Evolutionary conservation across 75 land plant genomes (phyloP).

Genomic region (Isoetes taiwanensis): DNA sequence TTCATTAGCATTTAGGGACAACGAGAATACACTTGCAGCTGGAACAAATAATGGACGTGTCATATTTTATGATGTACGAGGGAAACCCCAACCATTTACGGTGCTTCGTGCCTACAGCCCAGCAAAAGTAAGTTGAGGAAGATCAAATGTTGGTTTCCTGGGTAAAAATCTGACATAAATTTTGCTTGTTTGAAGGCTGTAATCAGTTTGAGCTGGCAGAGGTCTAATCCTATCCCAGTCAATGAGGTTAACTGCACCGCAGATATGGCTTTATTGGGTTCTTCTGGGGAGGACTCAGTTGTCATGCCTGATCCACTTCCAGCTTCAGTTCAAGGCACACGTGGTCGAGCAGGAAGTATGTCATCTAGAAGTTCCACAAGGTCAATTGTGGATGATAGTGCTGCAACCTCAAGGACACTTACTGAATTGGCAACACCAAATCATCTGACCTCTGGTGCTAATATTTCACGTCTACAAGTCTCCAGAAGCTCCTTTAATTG

Average conservation of each 20-base stretch:
- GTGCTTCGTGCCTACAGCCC: constrained; percentile 73
- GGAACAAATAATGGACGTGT: constrained; percentile 86
- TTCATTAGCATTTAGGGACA: constrained; percentile 77
- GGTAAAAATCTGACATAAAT: too few species aligned
- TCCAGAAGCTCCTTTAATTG: constrained; percentile 37
- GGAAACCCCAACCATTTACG: constrained; percentile 72
- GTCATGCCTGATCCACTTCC: constrained; percentile 97
- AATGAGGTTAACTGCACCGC: constrained; percentile 50
- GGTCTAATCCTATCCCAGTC: constrained; percentile 63
- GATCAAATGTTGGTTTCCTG: too few species aligned
- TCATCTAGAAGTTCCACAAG: too few species aligned
- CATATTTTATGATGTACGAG: constrained; percentile 92
- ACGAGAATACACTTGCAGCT: constrained; percentile 76
- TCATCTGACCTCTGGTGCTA: too few species aligned
- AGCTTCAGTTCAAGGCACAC: constrained; percentile 30
- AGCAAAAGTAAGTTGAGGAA: constrained; percentile 49
- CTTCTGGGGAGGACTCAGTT: constrained; percentile 59
- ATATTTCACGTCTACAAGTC: constrained; percentile 45
- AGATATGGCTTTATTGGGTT: constrained; percentile 77
- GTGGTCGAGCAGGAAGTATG: constrained; percentile 26
- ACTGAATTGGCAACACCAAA: constrained; percentile 28
- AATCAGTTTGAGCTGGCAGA: constrained; percentile 89
- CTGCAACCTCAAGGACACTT: neutral
- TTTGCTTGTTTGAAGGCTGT: constrained; percentile 71
- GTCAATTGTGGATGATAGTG: constrained; percentile 12